Base-by-base conservation (phyloP, 495 filamentous ascomycete genomes). In the Penicillium antarcticum region DNA sequence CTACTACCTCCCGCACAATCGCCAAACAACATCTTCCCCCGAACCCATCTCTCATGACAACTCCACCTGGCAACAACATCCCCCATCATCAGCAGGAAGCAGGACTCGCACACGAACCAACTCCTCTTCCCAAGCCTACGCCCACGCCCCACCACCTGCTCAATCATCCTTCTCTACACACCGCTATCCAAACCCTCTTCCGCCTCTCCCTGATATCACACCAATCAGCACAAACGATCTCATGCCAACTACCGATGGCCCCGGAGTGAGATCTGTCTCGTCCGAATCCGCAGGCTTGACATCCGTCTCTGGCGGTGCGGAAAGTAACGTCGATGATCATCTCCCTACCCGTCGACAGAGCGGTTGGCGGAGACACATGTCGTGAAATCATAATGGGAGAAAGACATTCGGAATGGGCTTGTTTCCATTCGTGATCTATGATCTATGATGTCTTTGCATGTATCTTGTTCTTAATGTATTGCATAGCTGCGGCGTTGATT, bases 281-380 rank as follows among this genome's bases (percentile, higher is more conserved):
- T 39, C 45, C 0, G 60, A 35, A 10, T 60, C 62, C 2, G 62
- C 56, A n/a, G 60, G 57, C 19, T 57, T 62, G 4, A 48, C 49
- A 5, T 63, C 64, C 2, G 3, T 66, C 11, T 53, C 58, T 31
- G 43, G 41, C 17, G 59, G 60, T 24, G 36, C 42, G 16, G 58
- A 51, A 29, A 48, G 33, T 4, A 23, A 31, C 6, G 34, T 21
- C 14, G 24, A 49, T 3, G 13, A 23, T 5, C 55, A 61, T 42
- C 65, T 62, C 42, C 46, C 41, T 0, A 24, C 31, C 5, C 63
- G 63, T 2, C 53, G 50, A 48, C 60, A 65, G 16, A 67, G 66
- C 31, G 69, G 69, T 9, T 71, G 69, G 66, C 68, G 71, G 4
- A 55, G 66, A 8, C 61, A 68, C 33, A 53, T 62, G 37, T 67